Base-by-base conservation (phyloP, 2,329 filamentous ascomycete species). In the Alternaria postmessia region DNA sequence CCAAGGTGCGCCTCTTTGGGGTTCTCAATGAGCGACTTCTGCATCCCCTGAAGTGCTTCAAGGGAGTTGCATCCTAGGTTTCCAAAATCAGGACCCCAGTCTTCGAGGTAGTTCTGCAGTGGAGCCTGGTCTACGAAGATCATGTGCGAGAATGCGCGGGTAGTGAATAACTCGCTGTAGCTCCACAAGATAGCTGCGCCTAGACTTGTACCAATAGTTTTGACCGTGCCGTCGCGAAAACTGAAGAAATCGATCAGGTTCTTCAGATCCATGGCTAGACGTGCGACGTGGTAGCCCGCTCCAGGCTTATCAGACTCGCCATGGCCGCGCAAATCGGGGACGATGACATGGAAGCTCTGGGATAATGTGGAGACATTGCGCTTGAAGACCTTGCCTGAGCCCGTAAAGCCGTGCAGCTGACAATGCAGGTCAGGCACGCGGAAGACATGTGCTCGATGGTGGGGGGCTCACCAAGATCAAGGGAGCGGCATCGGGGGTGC, bases 91-190 rank as follows among this genome's bases (percentile, higher is more conserved):
- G 61, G 38, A 2, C 68, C 70, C 72, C 72, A 75, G 22, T 73
- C 70, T 4, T 62, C 53, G 2, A 62, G 43, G 51, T 71, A 70
- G 22, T 72, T 68, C 14, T 75, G 72, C 18, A 75, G 48, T 4
- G 72, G 72, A 0, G 67, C 63, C 43, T 75, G 72, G 43, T 75
- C 72, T 4, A 75, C 72, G 38, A 70, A 75, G 6, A 75, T 34
- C 36, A 74, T 61, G 20, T 66, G 64, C 0, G 64, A 64, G 47
- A 74, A 74, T 1, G 56, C 38, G 12, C 38, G 46, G 1, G 69
- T 59, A 7, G 59, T 69, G 47, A 74, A 75, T 1, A 75, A 57
- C 36, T 74, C 71, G n/a, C 63, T 62, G 24, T 73, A 75, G 12
- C 60, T 66, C 69, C 71, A 71, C 3, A 73, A 48, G 5, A 74